phyloP scores from a whole-genome alignment of 2,329 filamentous ascomycete species.

The Aspergillus awamori region DNA sequence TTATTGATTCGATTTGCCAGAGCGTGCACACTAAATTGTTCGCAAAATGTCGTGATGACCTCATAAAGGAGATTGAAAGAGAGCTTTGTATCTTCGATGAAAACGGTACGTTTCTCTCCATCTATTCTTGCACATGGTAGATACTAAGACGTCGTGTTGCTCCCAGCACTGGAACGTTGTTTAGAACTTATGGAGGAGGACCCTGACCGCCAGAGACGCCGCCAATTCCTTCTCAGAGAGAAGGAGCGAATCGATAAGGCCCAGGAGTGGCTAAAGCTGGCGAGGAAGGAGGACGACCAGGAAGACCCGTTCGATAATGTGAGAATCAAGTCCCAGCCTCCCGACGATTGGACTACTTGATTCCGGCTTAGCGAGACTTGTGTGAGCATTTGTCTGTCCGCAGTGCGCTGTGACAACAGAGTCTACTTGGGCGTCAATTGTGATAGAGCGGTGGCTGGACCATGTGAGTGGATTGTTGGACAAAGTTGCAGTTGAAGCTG shows the following conservation, averaged over 20 bases:
- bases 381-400: neutral
- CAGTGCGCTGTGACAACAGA: neutral
- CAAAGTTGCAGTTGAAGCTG: neutral
- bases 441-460: neutral
- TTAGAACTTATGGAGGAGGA: slow-evolving; percentile 43
- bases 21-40: slow-evolving; percentile 41
- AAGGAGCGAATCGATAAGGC: slow-evolving; percentile 39
- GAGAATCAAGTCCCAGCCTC: slow-evolving; percentile 15
- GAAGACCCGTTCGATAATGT: slow-evolving; percentile 11
- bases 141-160: neutral
- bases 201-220: slow-evolving; percentile 36
- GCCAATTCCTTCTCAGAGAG: slow-evolving; percentile 34
- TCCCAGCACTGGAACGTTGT: slow-evolving; percentile 37
- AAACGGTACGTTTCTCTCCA: slow-evolving; percentile 31
- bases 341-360: slow-evolving; percentile 10
- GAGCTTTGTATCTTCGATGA: slow-evolving; percentile 33
- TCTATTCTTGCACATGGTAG: neutral
- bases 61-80: slow-evolving; percentile 34
- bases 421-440: neutral
- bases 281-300: slow-evolving; percentile 19
- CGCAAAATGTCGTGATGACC: slow-evolving; percentile 36
- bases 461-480: neutral
- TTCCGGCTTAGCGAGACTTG: neutral
- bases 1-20: slow-evolving; percentile 44
- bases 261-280: slow-evolving; percentile 33